Base-by-base conservation (phyloP, 768 basidiomycete species). In the Mycena sanguinolenta region DNA sequence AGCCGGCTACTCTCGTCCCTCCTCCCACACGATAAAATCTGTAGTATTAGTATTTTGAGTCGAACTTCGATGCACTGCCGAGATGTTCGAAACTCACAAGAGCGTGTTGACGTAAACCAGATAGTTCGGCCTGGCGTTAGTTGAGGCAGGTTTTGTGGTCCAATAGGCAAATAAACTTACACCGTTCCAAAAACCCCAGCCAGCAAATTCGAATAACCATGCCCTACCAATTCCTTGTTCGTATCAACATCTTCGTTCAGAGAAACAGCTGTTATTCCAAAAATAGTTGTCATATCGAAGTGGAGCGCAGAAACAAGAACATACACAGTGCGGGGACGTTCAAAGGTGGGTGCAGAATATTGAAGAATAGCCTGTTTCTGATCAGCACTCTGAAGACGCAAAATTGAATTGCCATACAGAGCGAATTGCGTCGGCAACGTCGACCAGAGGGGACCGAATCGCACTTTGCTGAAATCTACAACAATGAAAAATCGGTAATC, bases 371-470 rank as follows among this genome's bases (percentile, higher is more conserved):
- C 66, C 92, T 93, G 57, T 16, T 19, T 2, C 10, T 12, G 17
- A 46, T 46, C 55, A 70, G 49, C 59, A 16, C 13, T 49, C 46
- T 25, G 14, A 14, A n/a, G 4, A 30, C 4, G 21, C 53, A 25
- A 46, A 62, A 17, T 21, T 38, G 7, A 39, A 78, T 19, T 5
- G 4, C 82, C 94, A 76, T 70, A 92, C 90, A 99, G 79, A 5
- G 97, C 97, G 67, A 98, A 89, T 77, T 99, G 97, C 1, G 97
- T 99, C 4, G 97, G 97, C 76, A 99, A 82, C 0, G 95, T 97
- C 1, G 87, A 82, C 90, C 92, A 92, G 36, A 99, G 83, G 0
- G 89, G 5, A n/a, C 77, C 80, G 82, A 90, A 95, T 23, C 82
- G 83, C 17, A 93, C 89, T 23, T 86, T 84, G 17, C 77, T 76